Evolutionary conservation across 805 yeast species (phyloP).

Genomic region (Wickerhamomyces ciferrii): DNA sequence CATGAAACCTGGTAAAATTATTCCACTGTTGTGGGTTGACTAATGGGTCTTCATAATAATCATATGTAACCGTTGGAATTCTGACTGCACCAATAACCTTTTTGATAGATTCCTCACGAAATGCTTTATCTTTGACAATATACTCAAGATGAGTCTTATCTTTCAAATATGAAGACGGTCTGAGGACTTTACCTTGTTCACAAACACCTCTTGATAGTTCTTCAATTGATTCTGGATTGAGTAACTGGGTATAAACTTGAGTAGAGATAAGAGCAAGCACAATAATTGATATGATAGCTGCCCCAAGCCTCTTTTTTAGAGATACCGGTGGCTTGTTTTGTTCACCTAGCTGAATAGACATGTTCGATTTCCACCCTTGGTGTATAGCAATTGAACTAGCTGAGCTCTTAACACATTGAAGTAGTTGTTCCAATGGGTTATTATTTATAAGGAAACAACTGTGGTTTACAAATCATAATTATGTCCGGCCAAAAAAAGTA

Average conservation of each 20-base stretch:
- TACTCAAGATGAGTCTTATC: conserved; percentile 27
- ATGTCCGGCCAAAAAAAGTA: too few relatives aligned
- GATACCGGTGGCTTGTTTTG: not conserved
- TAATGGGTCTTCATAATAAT: conserved; percentile 33
- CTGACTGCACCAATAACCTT: conserved; percentile 45
- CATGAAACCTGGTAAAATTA: conserved; percentile 31
- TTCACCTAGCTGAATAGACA: not conserved
- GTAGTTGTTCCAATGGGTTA: too few relatives aligned
- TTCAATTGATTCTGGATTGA: not conserved
- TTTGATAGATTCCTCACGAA: conserved; percentile 30
- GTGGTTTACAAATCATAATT: too few relatives aligned
- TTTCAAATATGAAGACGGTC: conserved; percentile 22
- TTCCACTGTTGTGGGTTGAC: conserved; percentile 35
- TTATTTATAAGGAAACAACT: too few relatives aligned
- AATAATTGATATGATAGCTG: not conserved
- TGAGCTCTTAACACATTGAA: too few relatives aligned
- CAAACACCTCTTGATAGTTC: conserved; percentile 6
- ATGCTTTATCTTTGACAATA: conserved; percentile 30
- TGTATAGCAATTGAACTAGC: too few relatives aligned
- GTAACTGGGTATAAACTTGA: not conserved
- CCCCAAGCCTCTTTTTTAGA: not conserved
- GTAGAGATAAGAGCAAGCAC: not conserved
- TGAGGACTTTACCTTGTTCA: conserved; percentile 14
- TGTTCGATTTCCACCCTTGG: too few relatives aligned
- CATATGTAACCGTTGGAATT: conserved; percentile 45